These are phyloP conservation scores for Annulohypoxylon bovei DNA, from an alignment of 495 filamentous ascomycete genomes.

Conservation along the genomic window DNA sequence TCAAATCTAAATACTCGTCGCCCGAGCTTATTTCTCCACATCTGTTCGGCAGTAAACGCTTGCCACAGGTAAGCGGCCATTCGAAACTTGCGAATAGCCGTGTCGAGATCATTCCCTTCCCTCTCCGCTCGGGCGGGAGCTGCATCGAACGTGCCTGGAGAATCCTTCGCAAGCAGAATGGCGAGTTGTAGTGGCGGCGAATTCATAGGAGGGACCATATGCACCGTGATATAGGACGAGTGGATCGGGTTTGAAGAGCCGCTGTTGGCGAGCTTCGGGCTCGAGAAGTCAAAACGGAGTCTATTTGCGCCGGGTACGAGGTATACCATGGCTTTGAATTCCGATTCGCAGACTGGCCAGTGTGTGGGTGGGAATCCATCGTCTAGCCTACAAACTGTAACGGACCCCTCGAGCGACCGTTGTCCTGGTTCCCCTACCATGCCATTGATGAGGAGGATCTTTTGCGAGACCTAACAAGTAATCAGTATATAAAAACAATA, in stretches of 20 bases:
- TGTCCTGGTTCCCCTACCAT: conserved; percentile 77
- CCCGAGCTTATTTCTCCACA: conserved; percentile 86
- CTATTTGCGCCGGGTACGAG: conserved; percentile 88
- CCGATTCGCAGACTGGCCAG: conserved; percentile 87
- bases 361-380: conserved; percentile 80
- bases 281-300: conserved; percentile 84
- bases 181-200: conserved; percentile 85
- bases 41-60: conserved; percentile 93
- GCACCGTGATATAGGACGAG: conserved; percentile 79
- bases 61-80: conserved; percentile 97
- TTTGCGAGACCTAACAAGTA: conserved; percentile 79
- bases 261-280: conserved; percentile 78
- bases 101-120: conserved; percentile 83
- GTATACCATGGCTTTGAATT: conserved; percentile 90
- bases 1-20: conserved; percentile 88
- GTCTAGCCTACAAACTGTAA: conserved; percentile 83
- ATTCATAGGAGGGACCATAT: conserved; percentile 81
- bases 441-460: conserved; percentile 82
- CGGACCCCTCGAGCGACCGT: conserved; percentile 76
- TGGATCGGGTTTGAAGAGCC: conserved; percentile 75
- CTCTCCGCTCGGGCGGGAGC: conserved; percentile 75
- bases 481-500: conserved; percentile 12
- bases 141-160: conserved; percentile 85
- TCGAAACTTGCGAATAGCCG: conserved; percentile 83
- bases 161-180: conserved; percentile 86